Evolutionary conservation across 345 rosid genomes (phyloP).

Genomic region (Eucalyptus cladocalyx): DNA sequence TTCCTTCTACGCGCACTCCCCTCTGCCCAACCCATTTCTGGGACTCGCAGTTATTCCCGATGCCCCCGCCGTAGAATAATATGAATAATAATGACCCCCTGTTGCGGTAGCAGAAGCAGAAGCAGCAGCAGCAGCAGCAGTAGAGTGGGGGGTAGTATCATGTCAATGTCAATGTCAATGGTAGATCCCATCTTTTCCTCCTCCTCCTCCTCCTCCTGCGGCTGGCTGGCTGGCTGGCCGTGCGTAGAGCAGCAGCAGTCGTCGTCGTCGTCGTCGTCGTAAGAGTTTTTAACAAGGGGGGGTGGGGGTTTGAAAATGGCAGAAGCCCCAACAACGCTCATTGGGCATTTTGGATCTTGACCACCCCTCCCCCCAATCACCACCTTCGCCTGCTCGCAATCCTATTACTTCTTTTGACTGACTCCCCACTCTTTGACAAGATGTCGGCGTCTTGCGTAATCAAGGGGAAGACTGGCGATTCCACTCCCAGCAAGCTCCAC

Average conservation of each 20-base stretch:
- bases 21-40: not conserved
- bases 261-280: not conserved
- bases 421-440: not conserved
- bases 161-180: not conserved
- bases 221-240: not conserved
- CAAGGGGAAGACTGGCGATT: not conserved
- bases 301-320: not conserved
- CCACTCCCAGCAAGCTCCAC: constrained; percentile 52
- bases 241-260: not conserved
- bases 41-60: not conserved
- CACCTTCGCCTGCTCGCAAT: not conserved
- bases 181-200: not conserved
- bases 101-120: not conserved
- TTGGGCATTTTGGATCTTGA: not conserved
- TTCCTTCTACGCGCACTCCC: not conserved
- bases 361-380: too few relatives aligned
- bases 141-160: not conserved
- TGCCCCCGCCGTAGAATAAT: not conserved
- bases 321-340: not conserved
- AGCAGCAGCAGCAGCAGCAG: not conserved
- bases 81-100: not conserved
- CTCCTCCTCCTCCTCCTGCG: not conserved
- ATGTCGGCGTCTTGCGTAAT: not conserved
- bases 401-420: not conserved
- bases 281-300: not conserved